phyloP scores from a whole-genome alignment of 768 basidiomycete species.

The Cyclocybe aegerita region DNA sequence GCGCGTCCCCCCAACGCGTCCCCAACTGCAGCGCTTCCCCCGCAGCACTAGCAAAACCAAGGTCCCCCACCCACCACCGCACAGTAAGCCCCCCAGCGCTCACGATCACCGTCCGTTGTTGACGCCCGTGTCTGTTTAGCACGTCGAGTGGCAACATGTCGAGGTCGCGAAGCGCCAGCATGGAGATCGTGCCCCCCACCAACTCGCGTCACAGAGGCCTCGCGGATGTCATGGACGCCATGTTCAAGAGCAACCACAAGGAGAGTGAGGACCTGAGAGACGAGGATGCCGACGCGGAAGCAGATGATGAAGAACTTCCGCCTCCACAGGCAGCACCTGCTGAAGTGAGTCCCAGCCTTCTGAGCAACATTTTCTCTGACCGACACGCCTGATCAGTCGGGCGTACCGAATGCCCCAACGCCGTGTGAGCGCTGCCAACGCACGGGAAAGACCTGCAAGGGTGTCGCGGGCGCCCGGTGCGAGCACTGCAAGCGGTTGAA shows the following conservation, averaged over 20 bases:
- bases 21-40: slow-evolving; percentile 4
- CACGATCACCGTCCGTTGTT: background rate
- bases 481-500: slow-evolving; percentile 46
- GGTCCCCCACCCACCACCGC: background rate
- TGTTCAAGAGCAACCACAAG: slow-evolving; percentile 26
- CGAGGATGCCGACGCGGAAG: slow-evolving; percentile 27
- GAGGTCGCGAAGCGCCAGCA: slow-evolving; percentile 33
- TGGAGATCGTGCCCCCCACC: slow-evolving; percentile 33
- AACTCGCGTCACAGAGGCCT: slow-evolving; percentile 26
- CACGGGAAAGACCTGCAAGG: slow-evolving; percentile 40
- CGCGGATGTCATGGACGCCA: slow-evolving; percentile 30
- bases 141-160: slow-evolving; percentile 25
- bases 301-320: slow-evolving; percentile 27
- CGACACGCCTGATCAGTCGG: slow-evolving; percentile 14
- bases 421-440: slow-evolving; percentile 47
- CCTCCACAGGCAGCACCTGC: slow-evolving; percentile 12
- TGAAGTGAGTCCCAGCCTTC: slow-evolving; percentile 15
- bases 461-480: slow-evolving; percentile 42
- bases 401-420: slow-evolving; percentile 30
- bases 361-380: slow-evolving; percentile 1
- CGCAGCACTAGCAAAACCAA: background rate
- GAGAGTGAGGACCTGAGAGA: slow-evolving; percentile 16
- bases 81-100: background rate
- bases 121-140: background rate
- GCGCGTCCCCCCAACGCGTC: slow-evolving; percentile 5